Percentiles rank a stretch among this genome's conserved stretches.
phyloP scores from a whole-genome alignment of 2,329 filamentous ascomycete species.

The Penicillium sp. region DNA sequence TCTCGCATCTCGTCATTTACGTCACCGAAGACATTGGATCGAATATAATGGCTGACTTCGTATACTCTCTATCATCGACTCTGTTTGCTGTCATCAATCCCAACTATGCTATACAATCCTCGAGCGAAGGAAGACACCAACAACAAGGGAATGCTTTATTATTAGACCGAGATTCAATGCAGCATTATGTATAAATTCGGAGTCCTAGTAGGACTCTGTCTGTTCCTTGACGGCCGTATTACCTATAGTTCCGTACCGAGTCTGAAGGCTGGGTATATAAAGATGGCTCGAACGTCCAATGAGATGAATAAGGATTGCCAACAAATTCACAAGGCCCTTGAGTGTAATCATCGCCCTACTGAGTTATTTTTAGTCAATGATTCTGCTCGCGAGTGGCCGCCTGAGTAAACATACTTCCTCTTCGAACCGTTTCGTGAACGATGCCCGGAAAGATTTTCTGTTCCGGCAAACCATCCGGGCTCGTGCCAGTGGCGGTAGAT shows the following conservation, averaged over 20 bases:
- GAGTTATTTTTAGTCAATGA: background rate
- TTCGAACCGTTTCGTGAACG: slow-evolving; percentile 41
- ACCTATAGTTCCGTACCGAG: background rate
- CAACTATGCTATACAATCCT: too few species aligned
- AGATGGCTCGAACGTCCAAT: background rate
- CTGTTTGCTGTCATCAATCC: too few species aligned
- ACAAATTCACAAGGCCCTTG: background rate
- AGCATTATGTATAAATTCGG: background rate
- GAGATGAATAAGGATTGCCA: background rate
- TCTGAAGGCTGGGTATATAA: background rate
- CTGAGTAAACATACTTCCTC: slow-evolving; percentile 23
- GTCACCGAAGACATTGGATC: too few species aligned
- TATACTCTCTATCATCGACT: too few species aligned
- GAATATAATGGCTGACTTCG: too few species aligned
- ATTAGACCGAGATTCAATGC: background rate
- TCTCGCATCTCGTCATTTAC: background rate
- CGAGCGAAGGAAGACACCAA: too few species aligned
- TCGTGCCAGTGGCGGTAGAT: slow-evolving; percentile 10
- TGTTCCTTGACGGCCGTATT: background rate
- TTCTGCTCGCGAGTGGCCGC: background rate
- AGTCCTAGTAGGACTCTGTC: background rate
- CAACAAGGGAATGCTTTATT: background rate
- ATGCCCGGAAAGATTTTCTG: slow-evolving; percentile 48
- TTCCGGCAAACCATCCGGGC: slow-evolving; percentile 29
- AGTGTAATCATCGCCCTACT: background rate